Percentiles rank a stretch among this genome's conserved stretches.
Evolutionary conservation across 176 grass and related monocot species (phyloP).

Genomic region (sorghum (Sorghum bicolor)): Sorghum_bicolor_NCBIv3 NC_012872.2:9311501-9312000

Average conservation of each 20-base stretch:
- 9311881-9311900: background rate
- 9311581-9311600: slow-evolving; percentile 1
- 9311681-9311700: background rate
- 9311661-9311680: background rate
- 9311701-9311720: background rate
- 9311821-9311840: background rate
- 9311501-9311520: slow-evolving; percentile 72
- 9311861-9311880: background rate
- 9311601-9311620: background rate
- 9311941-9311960: background rate
- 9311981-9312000: background rate
- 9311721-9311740: background rate
- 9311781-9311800: background rate
- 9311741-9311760: background rate
- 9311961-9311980: background rate
- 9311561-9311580: slow-evolving; percentile 16
- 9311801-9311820: background rate
- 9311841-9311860: background rate
- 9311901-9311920: background rate
- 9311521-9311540: slow-evolving; percentile 68
- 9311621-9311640: slow-evolving; percentile 14
- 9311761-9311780: background rate
- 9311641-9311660: background rate
- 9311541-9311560: slow-evolving; percentile 53
- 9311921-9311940: background rate